Evolutionary conservation across 2,329 filamentous ascomycete species (phyloP).

Genomic region (Emmonsia crescens): DNA sequence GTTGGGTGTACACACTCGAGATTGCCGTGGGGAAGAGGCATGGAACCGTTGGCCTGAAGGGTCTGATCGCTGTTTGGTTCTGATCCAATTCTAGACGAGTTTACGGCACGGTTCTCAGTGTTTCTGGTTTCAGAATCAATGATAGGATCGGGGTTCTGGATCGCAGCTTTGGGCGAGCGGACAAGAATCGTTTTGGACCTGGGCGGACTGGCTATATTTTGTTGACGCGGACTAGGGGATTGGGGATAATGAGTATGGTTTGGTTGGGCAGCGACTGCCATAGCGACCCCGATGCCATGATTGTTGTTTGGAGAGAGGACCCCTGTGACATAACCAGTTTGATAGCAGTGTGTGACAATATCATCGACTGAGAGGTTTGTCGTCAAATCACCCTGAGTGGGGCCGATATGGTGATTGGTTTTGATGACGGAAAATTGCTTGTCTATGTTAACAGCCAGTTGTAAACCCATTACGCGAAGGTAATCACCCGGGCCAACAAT

Average conservation of each 20-base stretch:
- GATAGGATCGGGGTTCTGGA: background rate
- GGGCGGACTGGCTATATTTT: background rate
- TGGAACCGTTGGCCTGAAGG: background rate
- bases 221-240: slow-evolving; percentile 7
- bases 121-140: background rate
- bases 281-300: slow-evolving; percentile 13
- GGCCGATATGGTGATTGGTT: slow-evolving; percentile 11
- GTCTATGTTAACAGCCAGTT: slow-evolving; percentile 24
- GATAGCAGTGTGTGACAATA: slow-evolving; percentile 24
- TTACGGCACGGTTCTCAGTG: background rate
- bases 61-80: background rate
- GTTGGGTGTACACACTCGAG: background rate
- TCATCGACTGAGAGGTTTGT: slow-evolving; percentile 25
- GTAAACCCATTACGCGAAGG: slow-evolving; percentile 39
- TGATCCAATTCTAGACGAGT: background rate
- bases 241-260: slow-evolving; percentile 3
- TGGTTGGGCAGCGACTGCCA: slow-evolving; percentile 20
- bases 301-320: slow-evolving; percentile 7
- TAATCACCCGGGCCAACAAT: slow-evolving; percentile 38
- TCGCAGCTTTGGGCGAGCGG: slow-evolving; percentile 1
- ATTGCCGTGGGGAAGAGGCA: background rate
- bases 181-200: slow-evolving; percentile 8
- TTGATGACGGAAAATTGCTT: slow-evolving; percentile 17
- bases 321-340: slow-evolving; percentile 20
- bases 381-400: slow-evolving; percentile 16